A percentile compares a stretch with the other conserved stretches of the same genome.
phyloP scores from a whole-genome alignment of 2,329 filamentous ascomycete species.

The Daldinia eschscholtzii region DNA sequence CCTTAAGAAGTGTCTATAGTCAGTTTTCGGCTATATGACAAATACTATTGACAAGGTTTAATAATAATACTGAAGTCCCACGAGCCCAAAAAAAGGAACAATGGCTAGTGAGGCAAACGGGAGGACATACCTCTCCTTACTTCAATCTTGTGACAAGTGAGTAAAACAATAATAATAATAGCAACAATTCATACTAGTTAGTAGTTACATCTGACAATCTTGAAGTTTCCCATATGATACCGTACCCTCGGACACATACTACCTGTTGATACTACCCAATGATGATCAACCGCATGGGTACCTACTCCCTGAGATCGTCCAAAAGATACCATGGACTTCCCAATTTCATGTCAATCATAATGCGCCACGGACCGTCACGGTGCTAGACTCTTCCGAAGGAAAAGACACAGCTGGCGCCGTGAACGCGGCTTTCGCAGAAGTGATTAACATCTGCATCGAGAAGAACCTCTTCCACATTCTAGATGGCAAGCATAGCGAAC shows the following conservation, averaged over 20 bases:
- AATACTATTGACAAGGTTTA: background rate
- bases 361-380: conserved; percentile 50
- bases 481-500: conserved; percentile 53
- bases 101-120: conserved; percentile 29
- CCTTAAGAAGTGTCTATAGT: background rate
- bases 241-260: conserved; percentile 53
- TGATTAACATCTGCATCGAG: conserved; percentile 50
- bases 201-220: conserved; percentile 20
- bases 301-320: conserved; percentile 60
- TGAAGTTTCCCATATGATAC: conserved; percentile 61
- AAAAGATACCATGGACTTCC: conserved; percentile 60
- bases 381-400: conserved; percentile 49
- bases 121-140: conserved; percentile 41
- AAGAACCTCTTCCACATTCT: conserved; percentile 51
- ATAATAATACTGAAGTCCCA: background rate
- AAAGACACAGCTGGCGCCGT: conserved; percentile 48
- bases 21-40: background rate
- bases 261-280: conserved; percentile 60
- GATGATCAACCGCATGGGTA: conserved; percentile 64
- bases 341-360: conserved; percentile 52
- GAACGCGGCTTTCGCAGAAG: conserved; percentile 50
- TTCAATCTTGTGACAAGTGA: conserved; percentile 40
- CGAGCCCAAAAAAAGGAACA: background rate
- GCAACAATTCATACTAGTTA: background rate
- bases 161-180: background rate